These are phyloP conservation scores for Leccinum pellstonianum DNA, from an alignment of 768 basidiomycete species.

Conservation along the genomic window DNA sequence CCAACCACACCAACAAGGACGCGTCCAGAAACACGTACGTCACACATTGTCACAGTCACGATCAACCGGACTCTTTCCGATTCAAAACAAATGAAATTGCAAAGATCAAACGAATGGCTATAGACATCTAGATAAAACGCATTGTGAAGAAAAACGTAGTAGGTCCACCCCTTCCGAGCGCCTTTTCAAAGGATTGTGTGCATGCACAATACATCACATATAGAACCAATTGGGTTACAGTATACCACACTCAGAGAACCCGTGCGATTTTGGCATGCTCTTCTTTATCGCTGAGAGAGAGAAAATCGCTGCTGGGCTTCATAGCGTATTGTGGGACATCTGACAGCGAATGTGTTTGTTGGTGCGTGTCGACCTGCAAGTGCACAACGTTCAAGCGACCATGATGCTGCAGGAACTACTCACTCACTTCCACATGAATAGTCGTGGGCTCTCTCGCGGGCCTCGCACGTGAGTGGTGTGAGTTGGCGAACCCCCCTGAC, in stretches of 20 bases:
- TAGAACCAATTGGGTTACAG: neutral
- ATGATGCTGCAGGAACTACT: neutral
- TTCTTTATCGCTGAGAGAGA: conserved; percentile 24
- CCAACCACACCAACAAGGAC: conserved; percentile 19
- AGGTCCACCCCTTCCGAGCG: neutral
- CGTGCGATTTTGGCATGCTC: conserved; percentile 16
- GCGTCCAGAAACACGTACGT: conserved; percentile 26
- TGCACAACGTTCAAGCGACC: conserved; percentile 3
- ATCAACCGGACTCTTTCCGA: neutral
- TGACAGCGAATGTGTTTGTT: conserved; percentile 24
- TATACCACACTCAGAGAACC: conserved; percentile 11
- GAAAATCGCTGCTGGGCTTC: conserved; percentile 25
- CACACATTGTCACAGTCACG: conserved; percentile 27
- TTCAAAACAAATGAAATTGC: neutral
- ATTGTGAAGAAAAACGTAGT: neutral
- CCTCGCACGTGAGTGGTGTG: conserved; percentile 17
- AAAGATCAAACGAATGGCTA: conserved; percentile 12
- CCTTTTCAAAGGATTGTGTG: neutral
- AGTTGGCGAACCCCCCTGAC: conserved; percentile 20
- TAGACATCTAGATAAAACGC: conserved; percentile 1
- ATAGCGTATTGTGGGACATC: conserved; percentile 23
- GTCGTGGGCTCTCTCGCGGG: conserved; percentile 18
- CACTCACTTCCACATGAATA: conserved; percentile 37
- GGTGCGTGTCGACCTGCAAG: conserved; percentile 31
- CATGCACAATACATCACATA: neutral